Base-by-base conservation (phyloP, 441 rosid genomes). In the Populus hybrid region DNA sequence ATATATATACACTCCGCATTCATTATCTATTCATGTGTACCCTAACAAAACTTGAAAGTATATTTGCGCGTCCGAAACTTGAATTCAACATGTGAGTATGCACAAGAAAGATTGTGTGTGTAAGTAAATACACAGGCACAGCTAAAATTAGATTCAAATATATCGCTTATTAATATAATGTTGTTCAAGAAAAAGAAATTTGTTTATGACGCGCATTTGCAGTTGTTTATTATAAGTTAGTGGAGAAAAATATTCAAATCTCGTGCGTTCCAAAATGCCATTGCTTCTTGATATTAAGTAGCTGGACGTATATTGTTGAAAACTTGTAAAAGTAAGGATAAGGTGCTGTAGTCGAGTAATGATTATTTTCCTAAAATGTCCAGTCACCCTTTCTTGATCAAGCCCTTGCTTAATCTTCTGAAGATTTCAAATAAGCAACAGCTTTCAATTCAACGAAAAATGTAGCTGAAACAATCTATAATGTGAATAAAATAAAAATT, bases 281-380 rank as follows among this genome's bases (percentile, higher is more conserved):
- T 72, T 40, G 46, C 63, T 70, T 75, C 76, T 74, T 69, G 80
- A 80, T 77, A 65, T 80, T 68, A 73, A 73, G 36, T 64, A 64
- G 78, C 76, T 26, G 50, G 73, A 68, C 77, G 72, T 67, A 72
- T 67, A 21, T 61, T 61, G 68, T 81, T 79, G 86, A 79, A 77
- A 77, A 63, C 59, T 81, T n/a, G 71, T 66, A 67, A 81, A 81
- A 67, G 67, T 74, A 73, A 73, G 35, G 77, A 68, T 81, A 76
- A 78, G 75, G 59, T 68, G 74, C 54, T 73, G 68, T 73, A 71
- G 75, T 40, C 46, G 14, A 73, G 67, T 69, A 72, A 71, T 46
- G 18, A 35, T 76, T 46, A 66, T 50, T 71, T 59, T 42, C 50
- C 26, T 10, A 36, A 67, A 68, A 72, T 65, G 74, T 84, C 86